Evolutionary conservation across 2,329 filamentous ascomycete genomes (phyloP), one percentile per base, ranked within the genome.

Genomic region (Trichoderma cornu-damae): DNA sequence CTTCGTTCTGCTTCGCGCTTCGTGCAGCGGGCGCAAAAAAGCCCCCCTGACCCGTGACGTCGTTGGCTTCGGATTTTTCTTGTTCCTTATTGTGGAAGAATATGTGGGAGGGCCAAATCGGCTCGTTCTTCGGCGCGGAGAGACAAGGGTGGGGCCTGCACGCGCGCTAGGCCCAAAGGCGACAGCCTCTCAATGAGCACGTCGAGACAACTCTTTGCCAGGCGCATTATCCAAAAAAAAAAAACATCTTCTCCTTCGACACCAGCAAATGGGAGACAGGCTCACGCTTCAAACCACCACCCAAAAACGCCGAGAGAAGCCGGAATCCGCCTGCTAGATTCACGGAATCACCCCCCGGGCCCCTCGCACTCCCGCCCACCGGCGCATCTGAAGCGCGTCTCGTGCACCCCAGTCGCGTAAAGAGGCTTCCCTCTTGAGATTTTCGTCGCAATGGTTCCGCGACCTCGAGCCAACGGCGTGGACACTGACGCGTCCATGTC

Each of bases 401-500:
- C 65, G 54, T 61, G 57, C 62, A 65, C 61, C 64, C 62, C 61
- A 75, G 77, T 80, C 79, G 79, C 79, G 79, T 82, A 75, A 73
- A 78, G 75, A 77, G 76, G 73, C 71, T 69, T 63, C 51, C 51
- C 59, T 62, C 63, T n/a, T 42, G 16, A 61, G 56, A 57, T 42
- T 63, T 61, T 62, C 61, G 59, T 68, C 68, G 71, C 65, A 65
- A 84, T 82, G 80, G 79, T 81, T 67, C 79, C 81, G 62, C 78
- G 80, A 65, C 76, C 78, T 62, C 76, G 75, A 70, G 74, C 73
- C 67, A 75, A 73, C 67, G 82, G 73, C 66, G 77, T 74, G 64
- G 81, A 85, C 62, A 77, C 77, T 35, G 82, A 85, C 76, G 80
- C 81, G 73, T 84, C 83, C 60, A 86, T 85, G 81, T 78, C 76